Evolutionary conservation across 2,329 filamentous ascomycete species (phyloP).

Genomic region (Alternaria burnsii): DNA sequence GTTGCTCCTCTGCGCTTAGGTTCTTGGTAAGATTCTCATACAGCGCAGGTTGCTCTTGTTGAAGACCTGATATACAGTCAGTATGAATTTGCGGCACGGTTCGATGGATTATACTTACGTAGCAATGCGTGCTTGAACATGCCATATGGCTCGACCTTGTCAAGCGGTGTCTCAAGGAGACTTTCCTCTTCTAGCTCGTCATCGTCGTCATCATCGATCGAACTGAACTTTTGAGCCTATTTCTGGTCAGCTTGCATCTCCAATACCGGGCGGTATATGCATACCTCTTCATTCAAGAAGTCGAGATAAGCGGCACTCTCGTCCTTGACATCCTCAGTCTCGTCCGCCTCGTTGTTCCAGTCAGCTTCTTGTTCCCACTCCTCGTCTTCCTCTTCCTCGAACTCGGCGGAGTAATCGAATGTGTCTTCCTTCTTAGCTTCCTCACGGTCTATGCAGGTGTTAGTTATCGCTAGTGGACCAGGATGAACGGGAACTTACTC

Average conservation of each 20-base stretch:
- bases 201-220: constrained; percentile 75
- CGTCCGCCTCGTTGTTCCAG: constrained; percentile 71
- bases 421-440: constrained; percentile 87
- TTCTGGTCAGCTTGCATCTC: constrained; percentile 35
- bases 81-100: background rate
- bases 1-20: constrained; percentile 81
- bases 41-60: constrained; percentile 89
- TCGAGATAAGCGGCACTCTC: constrained; percentile 95
- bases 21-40: constrained; percentile 83
- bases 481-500: constrained; percentile 62
- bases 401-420: constrained; percentile 79
- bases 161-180: constrained; percentile 89
- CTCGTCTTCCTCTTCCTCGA: constrained; percentile 77
- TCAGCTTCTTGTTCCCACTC: constrained; percentile 81
- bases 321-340: constrained; percentile 76
- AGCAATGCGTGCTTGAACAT: constrained; percentile 84
- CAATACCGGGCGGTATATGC: constrained; percentile 26
- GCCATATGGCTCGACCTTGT: constrained; percentile 93
- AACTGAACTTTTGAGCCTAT: constrained; percentile 83
- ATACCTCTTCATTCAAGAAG: constrained; percentile 89
- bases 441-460: constrained; percentile 72
- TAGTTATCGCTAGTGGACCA: constrained; percentile 29
- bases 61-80: constrained; percentile 70
- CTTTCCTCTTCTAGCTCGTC: constrained; percentile 93
- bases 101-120: constrained; percentile 66